Evolutionary conservation across 345 rosid genomes (phyloP), one percentile per base, ranked within the genome.

Genomic region (Euclidium syriacum): DNA sequence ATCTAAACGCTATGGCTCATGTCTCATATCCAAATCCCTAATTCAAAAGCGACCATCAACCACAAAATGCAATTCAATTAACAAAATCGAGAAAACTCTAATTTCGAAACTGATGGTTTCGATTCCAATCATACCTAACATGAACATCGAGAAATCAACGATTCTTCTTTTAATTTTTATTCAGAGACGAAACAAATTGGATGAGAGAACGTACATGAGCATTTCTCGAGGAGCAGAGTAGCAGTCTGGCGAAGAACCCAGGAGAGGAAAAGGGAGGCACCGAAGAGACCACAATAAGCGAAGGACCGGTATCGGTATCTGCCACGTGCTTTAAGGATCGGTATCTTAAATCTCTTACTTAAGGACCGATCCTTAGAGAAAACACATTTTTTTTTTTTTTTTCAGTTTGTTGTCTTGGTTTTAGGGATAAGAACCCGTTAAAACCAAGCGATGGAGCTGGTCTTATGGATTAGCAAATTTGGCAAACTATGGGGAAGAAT

Each of bases 211-310:
- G 62, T 59, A 94, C 99, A 94, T 36, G 99, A 75, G 50, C 79
- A 48, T 73, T 84, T 81, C 76, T 94, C 72, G 63, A 94, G 70
- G 12, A 94, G 82, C 43, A 97, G 97, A 49, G 88, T 86, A 11
- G 64, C 91, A 18, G 87, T 77, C 73, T 85, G 96, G 42, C 99
- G 73, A 29, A 94, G 88, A 50, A 94, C 66, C 99, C 99, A 94
- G 29, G 99, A 85, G 62, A 90, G 80, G 67, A 90, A 62, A 4
- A 94, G 75, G 16, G 99, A 90, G 17, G 81, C 78, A 16, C 96
- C 99, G 49, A 94, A 90, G 74, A 94, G 96, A 52, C 91, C 99
- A 58, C 96, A 90, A 67, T 90, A 94, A 58, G 87, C 95, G 42
- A 94, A n/a, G n/a, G n/a, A n/a, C n/a, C n/a, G n/a, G n/a, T n/a